Evolutionary conservation across 805 yeast species (phyloP).

Genomic region (Candida silvicultrix): DNA sequence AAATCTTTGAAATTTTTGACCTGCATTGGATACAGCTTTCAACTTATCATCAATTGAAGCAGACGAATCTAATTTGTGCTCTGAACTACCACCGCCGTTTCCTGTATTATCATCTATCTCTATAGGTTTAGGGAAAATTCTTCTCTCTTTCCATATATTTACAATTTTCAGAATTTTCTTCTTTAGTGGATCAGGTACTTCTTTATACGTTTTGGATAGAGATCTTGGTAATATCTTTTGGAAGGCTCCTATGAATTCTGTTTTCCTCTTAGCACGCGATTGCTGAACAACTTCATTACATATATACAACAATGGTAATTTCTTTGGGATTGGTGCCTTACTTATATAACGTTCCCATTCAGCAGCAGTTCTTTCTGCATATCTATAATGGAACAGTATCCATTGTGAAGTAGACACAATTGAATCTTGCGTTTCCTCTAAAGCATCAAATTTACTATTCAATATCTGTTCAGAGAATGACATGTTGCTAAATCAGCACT

Average conservation of each 20-base stretch:
- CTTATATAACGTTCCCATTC: constrained; percentile 41
- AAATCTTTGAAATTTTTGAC: constrained; percentile 12
- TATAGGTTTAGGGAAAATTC: constrained; percentile 28
- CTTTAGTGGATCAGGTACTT: constrained; percentile 12
- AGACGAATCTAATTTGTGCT: background rate
- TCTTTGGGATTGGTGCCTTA: constrained; percentile 31
- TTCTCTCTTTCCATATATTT: constrained; percentile 52
- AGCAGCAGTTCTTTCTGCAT: constrained; percentile 44
- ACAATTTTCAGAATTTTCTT: constrained; percentile 42
- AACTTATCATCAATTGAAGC: constrained; percentile 8
- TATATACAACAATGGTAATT: constrained; percentile 57
- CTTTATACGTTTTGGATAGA: constrained; percentile 23
- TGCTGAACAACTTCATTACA: constrained; percentile 82
- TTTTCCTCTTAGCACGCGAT: constrained; percentile 54
- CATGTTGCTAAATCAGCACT: constrained; percentile 24
- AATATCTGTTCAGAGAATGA: constrained; percentile 48
- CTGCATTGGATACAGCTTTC: constrained; percentile 5
- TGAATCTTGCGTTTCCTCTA: constrained; percentile 63
- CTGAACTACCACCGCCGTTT: background rate
- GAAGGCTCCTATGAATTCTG: constrained; percentile 55
- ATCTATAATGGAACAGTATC: constrained; percentile 62
- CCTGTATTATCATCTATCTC: constrained; percentile 2
- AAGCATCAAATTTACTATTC: constrained; percentile 35
- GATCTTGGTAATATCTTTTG: constrained; percentile 39
- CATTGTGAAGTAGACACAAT: constrained; percentile 71